phyloP scores from a whole-genome alignment of 495 filamentous ascomycete species.

The Aspergillus kassunensis region DNA sequence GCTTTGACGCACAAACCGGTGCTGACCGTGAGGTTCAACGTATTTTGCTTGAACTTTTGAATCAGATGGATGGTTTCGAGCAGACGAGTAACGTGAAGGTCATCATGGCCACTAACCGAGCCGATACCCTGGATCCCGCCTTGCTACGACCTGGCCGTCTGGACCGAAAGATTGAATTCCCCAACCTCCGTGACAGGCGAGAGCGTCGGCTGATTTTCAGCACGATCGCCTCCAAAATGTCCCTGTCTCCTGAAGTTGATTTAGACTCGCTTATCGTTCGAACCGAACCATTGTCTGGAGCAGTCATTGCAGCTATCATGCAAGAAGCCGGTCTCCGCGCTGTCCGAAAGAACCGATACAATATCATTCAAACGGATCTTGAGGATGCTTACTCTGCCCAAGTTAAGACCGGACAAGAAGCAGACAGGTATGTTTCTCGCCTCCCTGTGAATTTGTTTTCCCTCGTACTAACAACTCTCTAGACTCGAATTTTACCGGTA shows the following conservation, averaged over 20 bases:
- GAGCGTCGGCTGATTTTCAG: slow-evolving; percentile 94
- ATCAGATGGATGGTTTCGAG: slow-evolving; percentile 99
- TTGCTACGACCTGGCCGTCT: slow-evolving; percentile 90
- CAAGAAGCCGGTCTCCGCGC: slow-evolving; percentile 95
- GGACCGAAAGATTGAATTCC: slow-evolving; percentile 98
- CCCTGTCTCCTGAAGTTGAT: slow-evolving; percentile 90
- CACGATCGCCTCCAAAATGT: slow-evolving; percentile 96
- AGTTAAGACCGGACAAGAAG: slow-evolving; percentile 83
- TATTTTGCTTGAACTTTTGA: slow-evolving; percentile 92
- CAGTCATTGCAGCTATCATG: slow-evolving; percentile 98
- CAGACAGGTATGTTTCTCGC: slow-evolving; percentile 43
- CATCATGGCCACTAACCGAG: slow-evolving; percentile 99
- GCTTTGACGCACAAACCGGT: slow-evolving; percentile 96
- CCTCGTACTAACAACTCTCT: slow-evolving; percentile 17
- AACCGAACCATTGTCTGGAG: slow-evolving; percentile 92
- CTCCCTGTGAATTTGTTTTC: background rate
- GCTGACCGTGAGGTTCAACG: slow-evolving; percentile 97
- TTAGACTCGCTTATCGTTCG: slow-evolving; percentile 91
- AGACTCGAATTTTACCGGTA: slow-evolving; percentile 58
- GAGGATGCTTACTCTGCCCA: slow-evolving; percentile 95
- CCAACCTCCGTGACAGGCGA: slow-evolving; percentile 80
- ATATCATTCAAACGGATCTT: slow-evolving; percentile 93
- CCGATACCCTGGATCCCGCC: slow-evolving; percentile 93
- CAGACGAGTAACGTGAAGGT: slow-evolving; percentile 98
- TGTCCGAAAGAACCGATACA: slow-evolving; percentile 96